phyloP scores from a whole-genome alignment of 768 basidiomycete genomes.

The Dacryopinax primogenitus region DNA sequence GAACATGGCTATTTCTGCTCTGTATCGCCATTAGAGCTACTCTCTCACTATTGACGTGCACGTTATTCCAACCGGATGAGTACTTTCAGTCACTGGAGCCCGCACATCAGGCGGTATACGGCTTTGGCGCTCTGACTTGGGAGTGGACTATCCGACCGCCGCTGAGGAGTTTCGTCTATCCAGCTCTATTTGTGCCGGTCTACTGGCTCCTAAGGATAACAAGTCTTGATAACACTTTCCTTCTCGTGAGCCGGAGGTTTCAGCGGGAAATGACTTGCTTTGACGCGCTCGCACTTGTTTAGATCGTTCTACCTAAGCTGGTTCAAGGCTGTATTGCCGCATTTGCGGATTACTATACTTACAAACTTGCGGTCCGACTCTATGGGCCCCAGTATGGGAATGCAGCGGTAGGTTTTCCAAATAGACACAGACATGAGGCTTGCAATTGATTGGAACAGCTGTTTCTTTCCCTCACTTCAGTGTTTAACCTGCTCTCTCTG shows the following conservation, averaged over 20 bases:
- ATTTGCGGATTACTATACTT: slow-evolving; percentile 63
- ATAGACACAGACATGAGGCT: not conserved
- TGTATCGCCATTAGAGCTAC: slow-evolving; percentile 23
- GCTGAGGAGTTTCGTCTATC: slow-evolving; percentile 71
- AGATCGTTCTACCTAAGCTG: slow-evolving; percentile 66
- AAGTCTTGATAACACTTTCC: slow-evolving; percentile 39
- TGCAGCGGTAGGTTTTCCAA: slow-evolving; percentile 44
- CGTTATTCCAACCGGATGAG: slow-evolving; percentile 95
- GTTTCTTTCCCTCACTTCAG: slow-evolving; percentile 66
- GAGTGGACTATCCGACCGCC: slow-evolving; percentile 70
- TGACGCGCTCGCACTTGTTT: not conserved
- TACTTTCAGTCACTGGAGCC: slow-evolving; percentile 91
- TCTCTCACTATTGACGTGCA: slow-evolving; percentile 52
- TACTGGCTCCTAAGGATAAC: slow-evolving; percentile 56
- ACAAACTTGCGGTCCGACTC: slow-evolving; percentile 43
- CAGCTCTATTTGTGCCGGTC: slow-evolving; percentile 62
- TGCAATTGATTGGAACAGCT: slow-evolving; percentile 37
- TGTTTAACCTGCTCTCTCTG: slow-evolving; percentile 74
- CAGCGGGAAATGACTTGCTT: not conserved
- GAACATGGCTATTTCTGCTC: slow-evolving; percentile 15
- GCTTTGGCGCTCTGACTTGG: slow-evolving; percentile 89
- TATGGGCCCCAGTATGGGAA: slow-evolving; percentile 46
- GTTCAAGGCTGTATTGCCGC: slow-evolving; percentile 68
- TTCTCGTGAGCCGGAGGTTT: slow-evolving; percentile 46
- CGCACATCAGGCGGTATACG: slow-evolving; percentile 77